Conservation (phyloP, 768 basidiomycete species). For the Favolaschia claudopus region DNA sequence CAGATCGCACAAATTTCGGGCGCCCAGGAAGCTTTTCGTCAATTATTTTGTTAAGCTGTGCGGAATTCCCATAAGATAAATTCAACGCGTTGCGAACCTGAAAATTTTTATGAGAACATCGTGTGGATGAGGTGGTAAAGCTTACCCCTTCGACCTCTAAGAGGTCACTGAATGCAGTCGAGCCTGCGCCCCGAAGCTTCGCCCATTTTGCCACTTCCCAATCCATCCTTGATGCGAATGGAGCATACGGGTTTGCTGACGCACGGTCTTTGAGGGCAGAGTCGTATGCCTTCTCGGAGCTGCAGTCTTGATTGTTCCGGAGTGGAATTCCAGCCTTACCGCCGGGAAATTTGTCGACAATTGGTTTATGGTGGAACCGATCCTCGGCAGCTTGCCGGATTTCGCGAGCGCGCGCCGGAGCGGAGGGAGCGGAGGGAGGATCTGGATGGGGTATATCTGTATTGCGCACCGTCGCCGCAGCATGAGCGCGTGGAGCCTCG, state of each 20-base stretch:
- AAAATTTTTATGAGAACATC: constrained; percentile 34
- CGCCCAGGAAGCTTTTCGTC: constrained; percentile 32
- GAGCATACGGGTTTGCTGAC: constrained; percentile 33
- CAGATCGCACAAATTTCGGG: constrained; percentile 23
- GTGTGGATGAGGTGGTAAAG: constrained; percentile 1
- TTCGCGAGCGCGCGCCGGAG: background rate
- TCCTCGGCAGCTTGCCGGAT: background rate
- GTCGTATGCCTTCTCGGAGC: background rate
- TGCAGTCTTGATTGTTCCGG: too few relatives aligned
- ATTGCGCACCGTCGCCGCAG: background rate
- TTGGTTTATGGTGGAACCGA: constrained; percentile 2
- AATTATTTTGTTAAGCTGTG: constrained; percentile 37
- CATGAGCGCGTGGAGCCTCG: background rate
- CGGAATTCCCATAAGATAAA: constrained; percentile 1
- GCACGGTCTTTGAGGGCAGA: background rate
- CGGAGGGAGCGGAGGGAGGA: background rate
- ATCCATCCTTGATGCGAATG: constrained; percentile 42
- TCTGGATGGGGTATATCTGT: background rate
- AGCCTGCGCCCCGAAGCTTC: constrained; percentile 42
- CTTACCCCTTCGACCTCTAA: constrained; percentile 46
- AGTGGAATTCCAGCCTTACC: background rate
- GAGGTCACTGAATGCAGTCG: constrained; percentile 46
- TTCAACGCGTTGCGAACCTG: background rate
- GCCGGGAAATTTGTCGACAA: background rate
- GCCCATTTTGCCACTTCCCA: constrained; percentile 50